Conservation (phyloP, 2,329 filamentous ascomycete genomes). For the Exophiala dermatitidis region DNA sequence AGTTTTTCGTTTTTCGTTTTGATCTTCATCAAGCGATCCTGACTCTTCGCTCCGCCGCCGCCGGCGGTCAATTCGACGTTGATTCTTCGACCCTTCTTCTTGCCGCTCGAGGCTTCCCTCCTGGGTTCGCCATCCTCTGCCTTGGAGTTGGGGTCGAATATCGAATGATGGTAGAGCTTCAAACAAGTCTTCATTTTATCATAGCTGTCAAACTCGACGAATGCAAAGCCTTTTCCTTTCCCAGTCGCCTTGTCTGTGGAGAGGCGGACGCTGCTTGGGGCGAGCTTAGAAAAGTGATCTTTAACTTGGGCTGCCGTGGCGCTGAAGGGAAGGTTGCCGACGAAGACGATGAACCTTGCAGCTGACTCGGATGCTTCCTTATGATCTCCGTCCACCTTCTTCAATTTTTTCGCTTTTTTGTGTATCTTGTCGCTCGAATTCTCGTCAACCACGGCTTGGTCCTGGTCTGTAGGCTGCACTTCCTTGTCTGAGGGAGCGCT, state of each 20-base stretch:
- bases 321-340: slow-evolving; percentile 82
- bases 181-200: slow-evolving; percentile 90
- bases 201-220: slow-evolving; percentile 80
- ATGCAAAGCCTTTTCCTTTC: slow-evolving; percentile 69
- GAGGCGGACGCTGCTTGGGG: slow-evolving; percentile 63
- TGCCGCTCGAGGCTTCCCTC: slow-evolving; percentile 1
- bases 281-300: slow-evolving; percentile 70
- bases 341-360: slow-evolving; percentile 67
- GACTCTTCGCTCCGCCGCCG: slow-evolving; percentile 70
- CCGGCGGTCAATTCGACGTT: slow-evolving; percentile 92
- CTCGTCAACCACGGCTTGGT: slow-evolving; percentile 17
- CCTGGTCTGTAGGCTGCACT: neutral
- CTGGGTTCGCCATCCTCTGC: slow-evolving; percentile 1
- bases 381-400: slow-evolving; percentile 23
- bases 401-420: slow-evolving; percentile 27
- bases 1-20: slow-evolving; percentile 79
- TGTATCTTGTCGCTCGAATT: slow-evolving; percentile 33
- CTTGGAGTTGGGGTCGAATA: slow-evolving; percentile 55
- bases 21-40: slow-evolving; percentile 67
- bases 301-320: slow-evolving; percentile 63
- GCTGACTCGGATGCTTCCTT: slow-evolving; percentile 19
- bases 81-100: slow-evolving; percentile 57
- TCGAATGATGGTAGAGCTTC: slow-evolving; percentile 80
- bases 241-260: slow-evolving; percentile 59
- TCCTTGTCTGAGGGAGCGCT: neutral